Base-by-base conservation (phyloP, 1,284 basidiomycete species). In the Ustilago nuda region DNA sequence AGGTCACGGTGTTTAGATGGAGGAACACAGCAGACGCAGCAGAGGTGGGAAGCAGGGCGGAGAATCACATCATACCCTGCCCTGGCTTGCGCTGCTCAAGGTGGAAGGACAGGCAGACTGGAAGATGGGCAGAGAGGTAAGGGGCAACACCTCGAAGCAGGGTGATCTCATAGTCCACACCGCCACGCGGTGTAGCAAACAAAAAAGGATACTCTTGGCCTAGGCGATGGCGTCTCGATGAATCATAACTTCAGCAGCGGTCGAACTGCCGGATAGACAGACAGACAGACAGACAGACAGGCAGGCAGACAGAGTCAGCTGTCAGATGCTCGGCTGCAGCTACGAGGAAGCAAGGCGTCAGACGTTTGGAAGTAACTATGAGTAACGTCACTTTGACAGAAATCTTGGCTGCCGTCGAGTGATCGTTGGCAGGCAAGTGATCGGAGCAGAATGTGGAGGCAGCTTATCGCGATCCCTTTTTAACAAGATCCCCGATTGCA, bases 131-230 rank as follows among this genome's bases (percentile, higher is more conserved):
- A 27, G 23, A 27, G 3, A 3, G 23, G 23, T 3, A 27, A 3
- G 23, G 23, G 23, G 23, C 23, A 27, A 27, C 23, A 27, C 23
- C 23, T 27, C 23, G 23, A 56, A 57, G 61, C 61, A 57, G 32
- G 8, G 61, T 64, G 61, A 64, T 56, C 54, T 64, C 61, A 64
- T 64, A 36, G 8, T 6, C 19, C n/a, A 37, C 60, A 61, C 59
- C 8, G 59, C 59, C 59, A 9, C 37, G 23, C 15, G 1, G 8
- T 23, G 8, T 27, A 27, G 23, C 23, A 27, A 27, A 3, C 19
- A 36, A 33, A 11, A 13, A 27, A 39, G 23, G 23, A 41, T 41
- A 55, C 30, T 39, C 53, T 41, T 55, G 53, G 37, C 36, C n/a
- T 11, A 43, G 36, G n/a, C n/a, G 2, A 35, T 32, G 45, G 46